Evolutionary conservation across 257 asterid species (phyloP), one percentile per base, ranked within the genome.

Genomic region (Solanum bulbocastanum): DNA sequence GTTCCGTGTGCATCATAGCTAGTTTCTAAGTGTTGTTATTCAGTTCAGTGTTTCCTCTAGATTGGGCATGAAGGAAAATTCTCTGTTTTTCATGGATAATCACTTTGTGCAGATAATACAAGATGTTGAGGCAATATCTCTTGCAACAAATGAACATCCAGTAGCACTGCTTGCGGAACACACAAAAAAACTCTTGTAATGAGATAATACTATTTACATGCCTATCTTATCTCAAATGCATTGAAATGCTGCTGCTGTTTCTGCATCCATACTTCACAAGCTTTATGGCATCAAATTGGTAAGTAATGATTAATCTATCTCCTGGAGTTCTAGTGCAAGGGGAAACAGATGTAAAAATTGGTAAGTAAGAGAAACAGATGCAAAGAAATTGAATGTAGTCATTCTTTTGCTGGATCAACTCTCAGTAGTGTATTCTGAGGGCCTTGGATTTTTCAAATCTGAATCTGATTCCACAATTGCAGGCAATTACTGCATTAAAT

Each of bases 231-330:
- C 94, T 90, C 92, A 88, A 90, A 90, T 98, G 91, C 97, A 94
- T 89, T 94, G 88, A 82, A 92, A 91, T 90, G 98, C 95, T 74
- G 87, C 92, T 92, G 97, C 96, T 89, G 94, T 96, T 91, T 93
- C 94, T 78, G 97, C 98, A 75, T 96, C 98, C 90, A 96, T 96
- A 66, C 71, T 97, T 87, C 98, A 94, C 93, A 97, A 94, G 92
- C 96, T 97, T 83, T 96, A 93, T 86, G 98, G 98, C 60, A 88
- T 93, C 88, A 95, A 94, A 90, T 94, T 96, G 94, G 99, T 97
- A 91, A 90, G 92, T 72, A 62, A 49, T 83, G 44, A 71, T 35
- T 39, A 69, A 37, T 65, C 66, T 35, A 68, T 78, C 66, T 71
- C n/a, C 20, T 58, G 56, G 39, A 16, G 25, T 83, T 32, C 68